Evolutionary conservation across 257 asterid genomes (phyloP).

Genomic region (Solanum dulcamara): DNA sequence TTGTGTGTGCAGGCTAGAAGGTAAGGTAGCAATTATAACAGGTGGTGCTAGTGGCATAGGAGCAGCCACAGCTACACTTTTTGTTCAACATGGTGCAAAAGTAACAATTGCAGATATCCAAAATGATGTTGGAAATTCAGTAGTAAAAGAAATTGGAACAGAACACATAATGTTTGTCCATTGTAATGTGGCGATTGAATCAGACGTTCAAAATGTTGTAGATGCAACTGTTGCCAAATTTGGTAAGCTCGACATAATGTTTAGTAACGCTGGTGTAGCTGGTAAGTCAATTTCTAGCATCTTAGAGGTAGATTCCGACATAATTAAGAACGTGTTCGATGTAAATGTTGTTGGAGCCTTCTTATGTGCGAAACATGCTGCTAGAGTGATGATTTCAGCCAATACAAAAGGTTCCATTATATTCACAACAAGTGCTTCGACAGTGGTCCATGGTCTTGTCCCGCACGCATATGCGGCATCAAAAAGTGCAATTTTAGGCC

Average conservation of each 20-base stretch:
- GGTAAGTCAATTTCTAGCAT: not conserved
- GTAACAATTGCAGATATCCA: not conserved
- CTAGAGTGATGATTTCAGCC: not conserved
- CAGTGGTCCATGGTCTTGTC: not conserved
- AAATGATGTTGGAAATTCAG: not conserved
- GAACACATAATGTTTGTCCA: not conserved
- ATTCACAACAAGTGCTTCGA: not conserved
- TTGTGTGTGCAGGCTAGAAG: too few species aligned
- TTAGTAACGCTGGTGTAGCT: not conserved
- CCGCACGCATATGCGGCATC: not conserved
- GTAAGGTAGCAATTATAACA: too few species aligned
- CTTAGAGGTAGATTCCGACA: not conserved
- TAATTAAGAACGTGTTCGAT: not conserved
- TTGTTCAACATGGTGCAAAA: too few species aligned
- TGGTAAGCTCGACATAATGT: constrained; percentile 4
- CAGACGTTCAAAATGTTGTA: not conserved
- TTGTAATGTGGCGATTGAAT: not conserved
- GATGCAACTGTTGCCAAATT: not conserved
- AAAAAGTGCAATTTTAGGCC: not conserved
- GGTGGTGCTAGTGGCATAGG: too few species aligned
- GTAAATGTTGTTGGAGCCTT: not conserved
- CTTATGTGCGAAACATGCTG: not conserved
- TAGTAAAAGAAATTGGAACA: not conserved
- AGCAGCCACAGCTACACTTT: too few species aligned
- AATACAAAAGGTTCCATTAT: not conserved